Base-by-base conservation (phyloP, 768 basidiomycete species). In the Symmetrospora coprosmae region DNA sequence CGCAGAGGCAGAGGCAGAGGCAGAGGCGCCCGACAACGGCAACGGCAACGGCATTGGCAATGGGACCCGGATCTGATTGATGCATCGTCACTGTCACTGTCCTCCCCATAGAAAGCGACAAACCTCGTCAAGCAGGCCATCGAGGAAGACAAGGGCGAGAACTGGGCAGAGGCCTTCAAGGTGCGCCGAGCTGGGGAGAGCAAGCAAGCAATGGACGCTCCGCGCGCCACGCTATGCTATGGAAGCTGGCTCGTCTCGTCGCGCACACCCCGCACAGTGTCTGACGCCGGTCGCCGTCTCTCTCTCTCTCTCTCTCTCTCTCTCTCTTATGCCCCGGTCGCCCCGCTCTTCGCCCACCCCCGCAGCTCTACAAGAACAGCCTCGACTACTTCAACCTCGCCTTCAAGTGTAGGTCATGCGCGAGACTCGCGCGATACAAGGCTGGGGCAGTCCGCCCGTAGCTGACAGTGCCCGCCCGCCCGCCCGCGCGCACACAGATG, bases 301-400 rank as follows among this genome's bases (percentile, higher is more conserved):
- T n/a, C n/a, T n/a, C n/a, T n/a, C n/a, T n/a, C n/a, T n/a, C n/a
- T n/a, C n/a, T n/a, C n/a, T n/a, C n/a, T n/a, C n/a, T n/a, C n/a
- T n/a, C n/a, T n/a, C n/a, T n/a, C n/a, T n/a, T n/a, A n/a, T n/a
- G n/a, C n/a, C n/a, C n/a, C n/a, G n/a, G n/a, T n/a, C n/a, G n/a
- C n/a, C n/a, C n/a, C 19, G 23, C 3, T 35, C 39, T 23, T 14
- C 33, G 55, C 19, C 28, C 9, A 34, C 23, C 30, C n/a, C 16
- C 30, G 1, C 23, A 31, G 75, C 80, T 82, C 65, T 94, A 94
- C 75, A 84, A 85, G 77, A 92, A 96, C 78, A 79, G 87, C 1
- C 79, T 97, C 62, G 94, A 99, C 71, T 99, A 92, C 72, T 99
- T 99, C 73, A 88, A 96, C 86, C 85, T 96, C 66, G 90, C 91